phyloP scores from a whole-genome alignment of 257 asterid genomes.

The Rehmannia glutinosa region DNA sequence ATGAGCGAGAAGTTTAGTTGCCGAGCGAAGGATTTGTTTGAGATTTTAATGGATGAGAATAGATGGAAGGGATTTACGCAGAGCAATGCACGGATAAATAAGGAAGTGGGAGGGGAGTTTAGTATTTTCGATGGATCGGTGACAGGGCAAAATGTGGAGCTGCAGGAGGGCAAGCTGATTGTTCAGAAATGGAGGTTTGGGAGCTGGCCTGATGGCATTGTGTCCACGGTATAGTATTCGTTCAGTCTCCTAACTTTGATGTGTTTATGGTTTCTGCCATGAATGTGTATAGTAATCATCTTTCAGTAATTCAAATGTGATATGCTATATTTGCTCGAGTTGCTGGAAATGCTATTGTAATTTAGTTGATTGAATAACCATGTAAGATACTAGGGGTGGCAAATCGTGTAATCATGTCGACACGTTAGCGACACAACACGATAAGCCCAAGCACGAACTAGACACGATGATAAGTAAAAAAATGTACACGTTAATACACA shows the following conservation, averaged over 20 bases:
- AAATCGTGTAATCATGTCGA: no score
- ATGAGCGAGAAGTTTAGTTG: slow-evolving; percentile 89
- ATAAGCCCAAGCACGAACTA: no score
- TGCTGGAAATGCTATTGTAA: neutral
- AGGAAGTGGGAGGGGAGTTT: slow-evolving; percentile 85
- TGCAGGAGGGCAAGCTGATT: slow-evolving; percentile 76
- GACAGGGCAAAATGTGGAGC: slow-evolving; percentile 70
- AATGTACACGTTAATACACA: no score
- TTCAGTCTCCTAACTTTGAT: neutral
- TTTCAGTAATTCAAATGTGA: no score
- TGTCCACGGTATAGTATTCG: slow-evolving; percentile 32
- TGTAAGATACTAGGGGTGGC: no score
- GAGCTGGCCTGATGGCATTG: slow-evolving; percentile 87
- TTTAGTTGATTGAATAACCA: neutral
- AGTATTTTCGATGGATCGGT: slow-evolving; percentile 86
- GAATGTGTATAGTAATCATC: neutral
- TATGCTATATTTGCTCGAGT: neutral
- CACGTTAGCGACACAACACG: no score
- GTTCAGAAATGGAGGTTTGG: slow-evolving; percentile 95
- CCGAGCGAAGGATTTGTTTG: slow-evolving; percentile 73
- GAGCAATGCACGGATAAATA: slow-evolving; percentile 88
- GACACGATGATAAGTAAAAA: no score
- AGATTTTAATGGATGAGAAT: slow-evolving; percentile 92
- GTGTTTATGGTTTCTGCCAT: neutral
- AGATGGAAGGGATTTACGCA: slow-evolving; percentile 96